Conservation (phyloP, 345 rosid genomes). For the Brassica rapa region DNA sequence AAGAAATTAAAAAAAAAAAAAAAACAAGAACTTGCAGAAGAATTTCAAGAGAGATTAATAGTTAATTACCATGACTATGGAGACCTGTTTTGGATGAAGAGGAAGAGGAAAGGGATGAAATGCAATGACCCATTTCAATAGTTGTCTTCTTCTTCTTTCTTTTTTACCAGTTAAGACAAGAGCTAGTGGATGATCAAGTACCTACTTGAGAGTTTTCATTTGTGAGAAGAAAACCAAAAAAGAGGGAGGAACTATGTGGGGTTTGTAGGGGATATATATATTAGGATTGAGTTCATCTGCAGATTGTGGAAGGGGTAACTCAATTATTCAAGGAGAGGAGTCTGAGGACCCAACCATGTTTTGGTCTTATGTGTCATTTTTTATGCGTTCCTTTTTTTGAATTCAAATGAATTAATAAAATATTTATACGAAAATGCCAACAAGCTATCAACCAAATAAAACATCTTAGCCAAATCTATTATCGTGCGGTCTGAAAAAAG, state of each 20-base stretch:
- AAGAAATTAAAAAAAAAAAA: neutral
- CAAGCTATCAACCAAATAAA: neutral
- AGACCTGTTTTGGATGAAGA: slow-evolving; percentile 26
- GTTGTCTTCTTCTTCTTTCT: slow-evolving; percentile 5
- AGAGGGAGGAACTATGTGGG: neutral
- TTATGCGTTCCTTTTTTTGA: neutral
- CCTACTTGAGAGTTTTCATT: neutral
- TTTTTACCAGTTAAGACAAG: slow-evolving; percentile 26
- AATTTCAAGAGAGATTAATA: neutral
- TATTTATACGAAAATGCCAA: neutral
- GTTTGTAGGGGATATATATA: neutral
- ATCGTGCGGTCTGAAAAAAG: neutral
- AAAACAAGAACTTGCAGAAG: neutral
- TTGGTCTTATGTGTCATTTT: slow-evolving; percentile 3
- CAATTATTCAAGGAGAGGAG: slow-evolving; percentile 1
- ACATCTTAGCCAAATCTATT: neutral
- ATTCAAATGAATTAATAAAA: neutral
- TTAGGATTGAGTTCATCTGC: neutral
- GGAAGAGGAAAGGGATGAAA: slow-evolving; percentile 12
- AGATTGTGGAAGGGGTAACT: neutral
- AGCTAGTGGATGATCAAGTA: slow-evolving; percentile 21
- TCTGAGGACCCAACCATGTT: slow-evolving; percentile 12
- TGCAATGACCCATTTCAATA: slow-evolving; percentile 32
- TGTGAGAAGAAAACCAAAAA: neutral
- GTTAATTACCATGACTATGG: slow-evolving; percentile 18